Conservation (phyloP, 1,284 basidiomycete species). For the Trichosporon sp. region DNA sequence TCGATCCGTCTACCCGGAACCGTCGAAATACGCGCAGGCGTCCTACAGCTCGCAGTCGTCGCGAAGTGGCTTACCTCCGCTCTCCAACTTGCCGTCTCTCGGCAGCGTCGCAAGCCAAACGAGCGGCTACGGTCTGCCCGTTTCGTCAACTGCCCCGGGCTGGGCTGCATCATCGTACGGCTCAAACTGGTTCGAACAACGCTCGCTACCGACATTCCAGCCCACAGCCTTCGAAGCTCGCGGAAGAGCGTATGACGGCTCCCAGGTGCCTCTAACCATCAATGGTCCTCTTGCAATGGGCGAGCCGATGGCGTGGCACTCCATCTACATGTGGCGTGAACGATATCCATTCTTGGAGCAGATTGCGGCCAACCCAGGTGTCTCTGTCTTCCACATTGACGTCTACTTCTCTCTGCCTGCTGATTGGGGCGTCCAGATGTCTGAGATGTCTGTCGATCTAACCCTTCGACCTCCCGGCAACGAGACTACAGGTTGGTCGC, state of each 20-base stretch:
- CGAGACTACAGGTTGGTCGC: slow-evolving; percentile 8
- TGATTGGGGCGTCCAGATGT: slow-evolving; percentile 5
- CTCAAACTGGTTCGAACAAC: not conserved
- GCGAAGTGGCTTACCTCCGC: slow-evolving; percentile 3
- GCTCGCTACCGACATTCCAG: slow-evolving; percentile 5
- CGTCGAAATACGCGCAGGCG: slow-evolving; percentile 7
- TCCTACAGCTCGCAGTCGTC: not conserved
- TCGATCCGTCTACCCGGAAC: slow-evolving; percentile 5
- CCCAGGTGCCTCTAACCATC: slow-evolving; percentile 4
- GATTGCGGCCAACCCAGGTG: not conserved
- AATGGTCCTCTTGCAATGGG: not conserved
- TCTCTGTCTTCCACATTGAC: slow-evolving; percentile 18
- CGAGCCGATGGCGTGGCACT: slow-evolving; percentile 5
- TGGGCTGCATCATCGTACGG: slow-evolving; percentile 6
- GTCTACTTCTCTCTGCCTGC: slow-evolving; percentile 11
- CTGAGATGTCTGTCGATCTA: slow-evolving; percentile 3
- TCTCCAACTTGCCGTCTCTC: slow-evolving; percentile 11
- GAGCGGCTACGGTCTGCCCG: not conserved
- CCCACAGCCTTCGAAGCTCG: slow-evolving; percentile 10
- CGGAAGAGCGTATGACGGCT: not conserved
- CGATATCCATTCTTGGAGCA: slow-evolving; percentile 17
- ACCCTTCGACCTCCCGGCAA: not conserved
- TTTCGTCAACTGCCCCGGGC: not conserved
- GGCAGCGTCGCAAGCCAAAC: slow-evolving; percentile 10
- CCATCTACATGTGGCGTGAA: slow-evolving; percentile 3